These are phyloP conservation scores for Eruca vesicaria DNA, from an alignment of 441 rosid genomes.

Conservation along the genomic window DNA sequence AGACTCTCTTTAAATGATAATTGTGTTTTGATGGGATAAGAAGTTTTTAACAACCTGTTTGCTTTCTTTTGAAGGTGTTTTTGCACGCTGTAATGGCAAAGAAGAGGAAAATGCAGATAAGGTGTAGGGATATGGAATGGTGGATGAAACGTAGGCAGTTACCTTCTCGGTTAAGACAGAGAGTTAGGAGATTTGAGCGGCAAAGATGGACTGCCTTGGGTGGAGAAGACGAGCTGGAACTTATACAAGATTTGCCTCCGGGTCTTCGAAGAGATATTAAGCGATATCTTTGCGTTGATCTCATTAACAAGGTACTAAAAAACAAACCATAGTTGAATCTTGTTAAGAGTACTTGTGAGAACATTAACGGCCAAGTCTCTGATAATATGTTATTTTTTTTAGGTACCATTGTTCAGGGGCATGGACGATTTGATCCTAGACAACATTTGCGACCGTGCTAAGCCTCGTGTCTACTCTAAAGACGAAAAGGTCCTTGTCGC, in stretches of 20 bases:
- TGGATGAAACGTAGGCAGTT: slow-evolving; percentile 86
- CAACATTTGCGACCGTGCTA: slow-evolving; percentile 63
- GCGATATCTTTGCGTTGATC: slow-evolving; percentile 67
- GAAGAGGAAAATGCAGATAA: slow-evolving; percentile 66
- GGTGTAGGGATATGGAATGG: slow-evolving; percentile 67
- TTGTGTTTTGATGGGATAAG: neutral
- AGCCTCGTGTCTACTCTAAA: slow-evolving; percentile 52
- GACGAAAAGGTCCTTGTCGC: slow-evolving; percentile 50
- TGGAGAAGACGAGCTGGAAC: slow-evolving; percentile 62
- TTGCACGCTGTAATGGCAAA: slow-evolving; percentile 60
- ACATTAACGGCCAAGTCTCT: neutral
- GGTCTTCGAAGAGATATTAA: slow-evolving; percentile 83
- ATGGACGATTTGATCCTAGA: slow-evolving; percentile 64
- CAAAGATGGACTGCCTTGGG: slow-evolving; percentile 65
- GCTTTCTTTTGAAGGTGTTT: slow-evolving; percentile 44
- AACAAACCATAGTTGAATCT: neutral
- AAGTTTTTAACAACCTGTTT: neutral
- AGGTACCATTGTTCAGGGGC: slow-evolving; percentile 63
- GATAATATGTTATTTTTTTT: neutral
- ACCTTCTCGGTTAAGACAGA: slow-evolving; percentile 54
- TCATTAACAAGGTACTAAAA: slow-evolving; percentile 55
- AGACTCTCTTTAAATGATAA: slow-evolving; percentile 3
- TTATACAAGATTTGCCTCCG: slow-evolving; percentile 67
- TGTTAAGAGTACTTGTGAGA: neutral
- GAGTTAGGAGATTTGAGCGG: slow-evolving; percentile 61